These are phyloP conservation scores for Geotrichum siamense DNA, from an alignment of 1,139 yeast genomes.

Conservation along the genomic window DNA sequence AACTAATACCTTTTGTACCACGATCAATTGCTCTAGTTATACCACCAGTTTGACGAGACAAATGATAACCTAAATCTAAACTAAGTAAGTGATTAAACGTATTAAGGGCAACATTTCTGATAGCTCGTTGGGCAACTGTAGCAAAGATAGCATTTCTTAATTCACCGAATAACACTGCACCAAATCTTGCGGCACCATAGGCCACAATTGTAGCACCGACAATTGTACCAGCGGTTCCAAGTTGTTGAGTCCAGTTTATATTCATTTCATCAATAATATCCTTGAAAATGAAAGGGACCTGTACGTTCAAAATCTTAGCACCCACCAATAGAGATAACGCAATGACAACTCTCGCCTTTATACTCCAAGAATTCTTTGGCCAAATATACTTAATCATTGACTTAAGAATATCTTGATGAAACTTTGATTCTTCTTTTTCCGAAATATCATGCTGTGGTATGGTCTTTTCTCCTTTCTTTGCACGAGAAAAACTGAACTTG, in stretches of 20 bases:
- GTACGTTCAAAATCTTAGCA: constrained; percentile 82
- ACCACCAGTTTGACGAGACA: constrained; percentile 92
- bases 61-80: constrained; percentile 83
- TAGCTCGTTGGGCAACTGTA: constrained; percentile 90
- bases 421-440: constrained; percentile 14
- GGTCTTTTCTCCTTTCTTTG: constrained; percentile 1
- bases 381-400: constrained; percentile 65
- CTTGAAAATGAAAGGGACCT: constrained; percentile 93
- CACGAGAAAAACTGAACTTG: neutral
- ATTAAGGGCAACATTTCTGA: constrained; percentile 79
- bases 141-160: constrained; percentile 92
- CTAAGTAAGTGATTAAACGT: constrained; percentile 78
- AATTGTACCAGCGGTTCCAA: constrained; percentile 49
- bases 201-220: constrained; percentile 74
- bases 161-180: constrained; percentile 91
- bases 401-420: constrained; percentile 28
- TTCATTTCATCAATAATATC: constrained; percentile 88
- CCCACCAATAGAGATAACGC: constrained; percentile 69
- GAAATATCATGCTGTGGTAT: neutral
- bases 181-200: constrained; percentile 91
- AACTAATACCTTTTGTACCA: constrained; percentile 95
- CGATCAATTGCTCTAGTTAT: constrained; percentile 92
- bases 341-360: constrained; percentile 64
- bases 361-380: constrained; percentile 71
- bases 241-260: constrained; percentile 66